Evolutionary conservation across 2,329 filamentous ascomycete genomes (phyloP), one percentile per base, ranked within the genome.

Genomic region (Fusarium xylarioides): DNA sequence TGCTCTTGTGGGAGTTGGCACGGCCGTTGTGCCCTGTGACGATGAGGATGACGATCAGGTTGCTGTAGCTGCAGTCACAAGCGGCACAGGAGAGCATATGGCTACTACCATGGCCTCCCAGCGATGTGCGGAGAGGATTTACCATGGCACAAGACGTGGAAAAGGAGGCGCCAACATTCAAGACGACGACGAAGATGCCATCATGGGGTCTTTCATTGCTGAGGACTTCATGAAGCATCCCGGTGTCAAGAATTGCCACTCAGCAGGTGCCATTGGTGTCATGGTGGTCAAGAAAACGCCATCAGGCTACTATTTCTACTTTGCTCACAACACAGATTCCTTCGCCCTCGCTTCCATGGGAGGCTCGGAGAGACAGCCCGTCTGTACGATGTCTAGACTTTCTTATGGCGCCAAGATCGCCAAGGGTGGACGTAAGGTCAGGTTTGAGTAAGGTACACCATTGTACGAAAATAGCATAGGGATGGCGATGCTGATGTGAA

Each of bases 1-100:
- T 38, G 96, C 96, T 26, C 87, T 99, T 21, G 93, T 98, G 19
- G 95, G 96, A 12, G 90, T 98, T 59, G 96, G 96, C 63, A 95
- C 95, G 26, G 93, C 94, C 40, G 92, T 99, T 34, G 89, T 98
- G n/a, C 95, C 95, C 4, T 85, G 87, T 32, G 90, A 95, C 70
- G 85, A 89, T 4, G 87, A 89, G 35, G 95, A 98, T 78, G 85
- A 89, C 11, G 90, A 93, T 5, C 85, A 87, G 50, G 87, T 90
- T 12, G 90, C 88, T 50, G 94, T 97, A 34, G 95, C 94, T 35
- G 91, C 92, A 32, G 94, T 98, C 28, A 97, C 95, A 43, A 97
- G 94, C 79, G 96, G 96, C 34, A 99, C 96, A 6, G 96, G 96
- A 53, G 96, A 99, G 83, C 96, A 99, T 80, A 99, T 99, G 93